Base-by-base conservation (phyloP, 306 rosid species). In the Luffa acutangula region DNA sequence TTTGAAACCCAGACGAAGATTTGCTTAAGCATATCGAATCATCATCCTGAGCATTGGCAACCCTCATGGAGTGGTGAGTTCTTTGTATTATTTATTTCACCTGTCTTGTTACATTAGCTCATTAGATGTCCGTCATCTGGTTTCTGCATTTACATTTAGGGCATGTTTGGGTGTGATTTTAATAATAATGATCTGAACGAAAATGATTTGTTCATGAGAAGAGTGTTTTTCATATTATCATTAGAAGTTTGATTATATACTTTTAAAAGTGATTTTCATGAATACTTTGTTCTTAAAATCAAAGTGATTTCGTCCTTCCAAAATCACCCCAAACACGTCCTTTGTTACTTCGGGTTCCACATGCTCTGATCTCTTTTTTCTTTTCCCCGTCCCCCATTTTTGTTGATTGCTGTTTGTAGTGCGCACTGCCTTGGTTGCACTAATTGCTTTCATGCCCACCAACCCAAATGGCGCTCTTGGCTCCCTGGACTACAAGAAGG, bases 21-120 rank as follows among this genome's bases (percentile, higher is more conserved):
- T 86, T 95, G 99, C 83, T 91, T 95, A 79, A 92, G 97, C 96
- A 95, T 95, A 80, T 95, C 98, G 3, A 92, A 95, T 87, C 95
- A 94, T 82, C 98, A 94, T 73, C 98, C 98, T 12, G 98, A 94
- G 91, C 98, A 94, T 72, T 94, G 98, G 98, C 98, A 92, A 75
- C 98, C 98, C 3, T 95, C 98, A 37, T 95, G 97, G 98, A 91
- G 98, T 6, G 98, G 98, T 92, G 81, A 78, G 80, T 83, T 63
- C 51, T 51, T 79, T 70, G 65, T 33, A 74, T 15, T 66, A 31
- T 36, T 62, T 62, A 34, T 34, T 6, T 20, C 5, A 39, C 13
- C 39, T 66, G 21, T 63, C 70, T 62, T 4, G 7, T 31, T 58
- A 2, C 3, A 14, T 10, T 59, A 20, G 65, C 65, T 31, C 14